Percentiles rank a stretch among this genome's conserved stretches.
These are phyloP conservation scores for Scheffersomyces segobiensis DNA, from an alignment of 1,139 yeast species.

Conservation along the genomic window DNA sequence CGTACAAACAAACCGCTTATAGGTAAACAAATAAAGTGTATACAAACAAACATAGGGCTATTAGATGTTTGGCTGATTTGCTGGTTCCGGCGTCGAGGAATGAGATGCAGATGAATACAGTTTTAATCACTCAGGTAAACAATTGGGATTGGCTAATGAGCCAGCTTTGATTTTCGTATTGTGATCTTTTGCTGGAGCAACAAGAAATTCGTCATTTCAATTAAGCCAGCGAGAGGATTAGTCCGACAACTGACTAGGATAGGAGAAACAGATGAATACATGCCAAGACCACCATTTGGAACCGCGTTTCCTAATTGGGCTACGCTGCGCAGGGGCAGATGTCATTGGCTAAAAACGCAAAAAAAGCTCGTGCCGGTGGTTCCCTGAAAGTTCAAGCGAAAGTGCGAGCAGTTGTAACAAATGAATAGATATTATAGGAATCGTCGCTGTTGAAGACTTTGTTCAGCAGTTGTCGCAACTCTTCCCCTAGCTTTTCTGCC, in stretches of 20 bases:
- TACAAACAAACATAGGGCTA: background rate
- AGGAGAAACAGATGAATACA: background rate
- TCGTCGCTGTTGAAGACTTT: too few relatives aligned
- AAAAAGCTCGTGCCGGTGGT: too few relatives aligned
- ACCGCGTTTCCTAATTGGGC: background rate
- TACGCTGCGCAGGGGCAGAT: background rate
- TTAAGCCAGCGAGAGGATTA: background rate
- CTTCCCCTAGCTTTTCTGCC: too few relatives aligned
- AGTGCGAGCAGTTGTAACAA: too few relatives aligned
- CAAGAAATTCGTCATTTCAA: background rate
- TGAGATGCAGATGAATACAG: background rate
- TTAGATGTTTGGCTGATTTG: background rate
- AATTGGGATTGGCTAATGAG: background rate
- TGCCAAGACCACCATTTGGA: background rate
- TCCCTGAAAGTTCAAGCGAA: too few relatives aligned
- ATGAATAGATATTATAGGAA: too few relatives aligned
- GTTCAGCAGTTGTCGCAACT: too few relatives aligned
- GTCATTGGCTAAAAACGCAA: too few relatives aligned
- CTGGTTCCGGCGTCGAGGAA: background rate
- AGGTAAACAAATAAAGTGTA: too few relatives aligned
- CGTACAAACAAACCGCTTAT: background rate
- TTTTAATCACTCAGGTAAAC: background rate
- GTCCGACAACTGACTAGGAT: background rate
- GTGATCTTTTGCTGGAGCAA: background rate
- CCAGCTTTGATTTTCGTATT: background rate